Base-by-base conservation (phyloP, 2,329 filamentous ascomycete genomes). In the Lecanicillium sp. region DNA sequence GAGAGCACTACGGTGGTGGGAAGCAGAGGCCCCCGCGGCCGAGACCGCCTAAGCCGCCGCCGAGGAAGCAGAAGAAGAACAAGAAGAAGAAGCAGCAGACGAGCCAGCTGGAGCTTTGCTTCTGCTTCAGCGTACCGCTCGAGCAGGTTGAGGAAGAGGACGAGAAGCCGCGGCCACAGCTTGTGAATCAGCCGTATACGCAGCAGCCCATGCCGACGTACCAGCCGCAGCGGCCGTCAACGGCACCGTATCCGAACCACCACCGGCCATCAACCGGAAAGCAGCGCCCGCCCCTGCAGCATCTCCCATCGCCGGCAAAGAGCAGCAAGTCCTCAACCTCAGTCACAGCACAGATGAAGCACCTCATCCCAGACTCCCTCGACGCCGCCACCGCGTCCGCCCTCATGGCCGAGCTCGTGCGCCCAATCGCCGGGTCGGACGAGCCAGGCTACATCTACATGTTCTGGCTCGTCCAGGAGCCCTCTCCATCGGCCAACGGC, bases 371-470 rank as follows among this genome's bases (percentile, higher is more conserved):
- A 0, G 64, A 75, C 8, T 68, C 74, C 2, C 71, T 88, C 4
- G 76, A 83, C 2, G 82, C 87, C 1, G 72, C 84, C 56, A 86
- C 81, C 1, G 75, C 86, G 0, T 84, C 88, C 0, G 69, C 74
- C 5, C 74, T 97, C 3, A 76, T 91, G 51, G 73, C 84, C 2
- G 90, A 97, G 64, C 74, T 97, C 9, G 79, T 74, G 67, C 62
- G 93, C 78, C 71, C 89, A 74, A 62, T 61, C 29, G 59, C 63
- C 1, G 78, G 90, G 38, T 90, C 88, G 0, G 71, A 79, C 19
- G 87, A 94, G 56, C 73, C 85, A 11, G 93, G 93, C 30, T 98
- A 93, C 69, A 97, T 98, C 56, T 98, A 98, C 75, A 95, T 98
- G 66, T 98, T 97, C 74, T 96, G 91, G 90, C 76, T 96, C 19